phyloP scores from a whole-genome alignment of 139 green algal species.

The Tetraselmis striata region DNA sequence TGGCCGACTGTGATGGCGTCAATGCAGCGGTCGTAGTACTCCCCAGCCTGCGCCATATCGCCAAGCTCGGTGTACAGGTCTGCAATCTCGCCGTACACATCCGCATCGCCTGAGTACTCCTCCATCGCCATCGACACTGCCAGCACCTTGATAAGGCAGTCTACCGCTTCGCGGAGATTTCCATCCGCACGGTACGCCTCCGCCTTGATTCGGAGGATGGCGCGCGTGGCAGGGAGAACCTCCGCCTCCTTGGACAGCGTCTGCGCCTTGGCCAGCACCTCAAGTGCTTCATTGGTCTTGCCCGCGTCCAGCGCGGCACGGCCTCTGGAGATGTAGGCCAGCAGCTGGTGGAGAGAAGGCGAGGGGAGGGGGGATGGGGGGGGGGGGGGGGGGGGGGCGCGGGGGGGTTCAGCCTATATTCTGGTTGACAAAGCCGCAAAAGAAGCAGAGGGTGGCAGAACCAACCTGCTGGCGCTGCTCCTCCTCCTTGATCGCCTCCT shows the following conservation, averaged over 20 bases:
- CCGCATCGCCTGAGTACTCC: conserved; percentile 4
- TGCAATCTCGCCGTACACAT: conserved; percentile 19
- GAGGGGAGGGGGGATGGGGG: not conserved
- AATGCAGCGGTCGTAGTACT: conserved; percentile 30
- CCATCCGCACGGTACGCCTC: not conserved
- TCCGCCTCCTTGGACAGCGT: not conserved
- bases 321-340: not conserved
- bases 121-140: not conserved
- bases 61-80: conserved; percentile 30
- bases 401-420: too few species aligned
- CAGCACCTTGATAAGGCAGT: not conserved
- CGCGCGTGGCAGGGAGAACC: not conserved
- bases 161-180: not conserved
- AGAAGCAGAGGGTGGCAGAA: not conserved
- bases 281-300: not conserved
- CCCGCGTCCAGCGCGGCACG: not conserved
- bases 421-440: too few species aligned
- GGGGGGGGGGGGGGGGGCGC: not conserved
- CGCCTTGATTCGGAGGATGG: not conserved
- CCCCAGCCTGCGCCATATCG: conserved; percentile 29
- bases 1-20: not conserved
- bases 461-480: not conserved
- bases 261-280: not conserved
- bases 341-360: not conserved
- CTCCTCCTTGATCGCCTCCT: not conserved